A percentile compares a stretch with the other conserved stretches of the same genome.
phyloP scores from a whole-genome alignment of 371 early-diverging fungal genomes.

The Syncephalis fuscata region DNA sequence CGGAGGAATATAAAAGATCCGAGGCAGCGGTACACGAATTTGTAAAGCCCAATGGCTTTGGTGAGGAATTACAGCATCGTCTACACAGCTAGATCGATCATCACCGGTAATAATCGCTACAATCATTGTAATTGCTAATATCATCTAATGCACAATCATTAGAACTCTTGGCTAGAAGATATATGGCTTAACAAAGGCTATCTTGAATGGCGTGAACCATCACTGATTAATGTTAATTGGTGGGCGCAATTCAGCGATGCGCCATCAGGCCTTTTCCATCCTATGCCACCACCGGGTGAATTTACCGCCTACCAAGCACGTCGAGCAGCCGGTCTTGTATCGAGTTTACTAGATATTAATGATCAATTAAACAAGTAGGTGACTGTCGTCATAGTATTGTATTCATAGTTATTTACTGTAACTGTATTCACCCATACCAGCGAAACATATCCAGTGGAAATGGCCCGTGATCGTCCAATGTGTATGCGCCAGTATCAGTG shows the following conservation, averaged over 20 bases:
- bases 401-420: not conserved
- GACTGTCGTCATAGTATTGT: not conserved
- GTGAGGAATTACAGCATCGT: slow-evolving; percentile 53
- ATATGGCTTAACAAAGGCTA: slow-evolving; percentile 82
- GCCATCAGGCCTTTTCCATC: slow-evolving; percentile 22
- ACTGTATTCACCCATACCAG: slow-evolving; percentile 8
- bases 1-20: slow-evolving; percentile 26
- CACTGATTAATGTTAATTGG: slow-evolving; percentile 82
- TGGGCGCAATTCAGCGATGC: slow-evolving; percentile 53
- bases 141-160: not conserved
- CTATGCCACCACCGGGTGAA: slow-evolving; percentile 22
- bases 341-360: slow-evolving; percentile 51
- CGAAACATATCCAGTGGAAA: slow-evolving; percentile 49
- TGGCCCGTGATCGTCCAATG: slow-evolving; percentile 44
- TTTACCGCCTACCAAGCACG: slow-evolving; percentile 53
- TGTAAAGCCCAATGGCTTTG: slow-evolving; percentile 37
- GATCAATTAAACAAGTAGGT: slow-evolving; percentile 47
- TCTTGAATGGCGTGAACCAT: slow-evolving; percentile 69
- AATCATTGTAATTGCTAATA: slow-evolving; percentile 13
- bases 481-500: slow-evolving; percentile 84
- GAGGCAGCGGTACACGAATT: slow-evolving; percentile 42
- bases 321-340: slow-evolving; percentile 56
- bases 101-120: slow-evolving; percentile 17
- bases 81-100: slow-evolving; percentile 21
- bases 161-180: slow-evolving; percentile 69